These are phyloP conservation scores for Echites panduratus DNA, from an alignment of 257 asterid species.

Conservation along the genomic window DNA sequence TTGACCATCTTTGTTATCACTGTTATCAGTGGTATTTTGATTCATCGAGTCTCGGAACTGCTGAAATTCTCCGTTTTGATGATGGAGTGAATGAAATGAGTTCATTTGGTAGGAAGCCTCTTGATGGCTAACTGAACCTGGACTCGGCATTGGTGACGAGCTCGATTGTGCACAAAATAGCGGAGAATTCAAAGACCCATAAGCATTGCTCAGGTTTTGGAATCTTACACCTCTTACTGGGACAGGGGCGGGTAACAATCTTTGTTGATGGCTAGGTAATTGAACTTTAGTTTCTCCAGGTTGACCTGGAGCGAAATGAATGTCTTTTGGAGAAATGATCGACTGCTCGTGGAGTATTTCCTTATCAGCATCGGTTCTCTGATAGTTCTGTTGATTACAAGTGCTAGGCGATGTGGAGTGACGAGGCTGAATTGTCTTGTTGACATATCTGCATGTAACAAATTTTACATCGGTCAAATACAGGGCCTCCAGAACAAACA, in stretches of 20 bases:
- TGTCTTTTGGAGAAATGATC: slow-evolving; percentile 29
- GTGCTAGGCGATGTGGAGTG: slow-evolving; percentile 39
- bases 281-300: slow-evolving; percentile 35
- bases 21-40: slow-evolving; percentile 35
- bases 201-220: slow-evolving; percentile 34
- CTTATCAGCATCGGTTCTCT: slow-evolving; percentile 28
- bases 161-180: slow-evolving; percentile 29
- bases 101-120: slow-evolving; percentile 35
- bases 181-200: slow-evolving; percentile 37
- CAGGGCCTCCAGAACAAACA: background rate
- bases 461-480: background rate
- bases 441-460: slow-evolving; percentile 53
- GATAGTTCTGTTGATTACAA: slow-evolving; percentile 42
- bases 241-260: slow-evolving; percentile 42
- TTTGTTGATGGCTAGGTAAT: slow-evolving; percentile 31
- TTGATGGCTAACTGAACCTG: slow-evolving; percentile 32
- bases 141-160: slow-evolving; percentile 39
- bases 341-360: slow-evolving; percentile 34
- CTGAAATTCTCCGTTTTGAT: slow-evolving; percentile 30
- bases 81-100: slow-evolving; percentile 28
- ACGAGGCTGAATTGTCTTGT: slow-evolving; percentile 38
- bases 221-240: slow-evolving; percentile 48
- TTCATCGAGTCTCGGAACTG: slow-evolving; percentile 31
- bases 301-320: slow-evolving; percentile 27
- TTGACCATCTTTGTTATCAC: slow-evolving; percentile 33